Conservation (phyloP, 164 flowering plant species). For the Vitis amurensis region DNA sequence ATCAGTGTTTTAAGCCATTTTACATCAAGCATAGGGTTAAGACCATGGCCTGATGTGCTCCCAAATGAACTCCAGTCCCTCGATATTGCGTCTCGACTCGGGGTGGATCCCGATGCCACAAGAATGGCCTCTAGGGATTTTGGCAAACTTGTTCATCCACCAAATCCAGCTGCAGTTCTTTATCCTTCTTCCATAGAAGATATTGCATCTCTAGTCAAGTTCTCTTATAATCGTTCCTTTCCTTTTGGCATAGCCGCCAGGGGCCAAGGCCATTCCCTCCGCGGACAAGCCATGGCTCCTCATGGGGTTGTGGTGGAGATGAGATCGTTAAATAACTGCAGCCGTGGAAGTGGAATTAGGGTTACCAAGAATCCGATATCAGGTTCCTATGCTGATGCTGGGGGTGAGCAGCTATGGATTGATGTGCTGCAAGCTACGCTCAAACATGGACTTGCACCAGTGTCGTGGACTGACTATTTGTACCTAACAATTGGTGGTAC, state of each 20-base stretch:
- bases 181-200: constrained; percentile 55
- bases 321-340: constrained; percentile 32
- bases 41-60: neutral
- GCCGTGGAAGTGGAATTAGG: constrained; percentile 23
- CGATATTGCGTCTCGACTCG: constrained; percentile 32
- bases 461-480: constrained; percentile 88
- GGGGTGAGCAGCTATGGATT: constrained; percentile 77
- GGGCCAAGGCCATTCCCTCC: constrained; percentile 72
- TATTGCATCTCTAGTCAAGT: constrained; percentile 40
- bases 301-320: constrained; percentile 86
- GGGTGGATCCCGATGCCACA: constrained; percentile 28
- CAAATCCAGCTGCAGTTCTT: constrained; percentile 59
- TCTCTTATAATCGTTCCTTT: constrained; percentile 26
- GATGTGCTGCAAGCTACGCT: constrained; percentile 58
- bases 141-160: constrained; percentile 40
- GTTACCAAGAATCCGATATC: constrained; percentile 22
- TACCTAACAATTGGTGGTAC: constrained; percentile 89
- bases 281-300: constrained; percentile 75
- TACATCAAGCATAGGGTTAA: constrained; percentile 23
- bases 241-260: constrained; percentile 61
- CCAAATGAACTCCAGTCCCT: constrained; percentile 28
- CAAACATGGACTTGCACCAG: constrained; percentile 69
- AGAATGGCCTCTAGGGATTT: constrained; percentile 53
- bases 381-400: constrained; percentile 58
- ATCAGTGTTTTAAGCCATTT: constrained; percentile 23